A percentile compares a stretch with the other conserved stretches of the same genome.
Evolutionary conservation across 169 alveolate species (phyloP).

Genomic region (Ichthyophthirius multifiliis): DNA sequence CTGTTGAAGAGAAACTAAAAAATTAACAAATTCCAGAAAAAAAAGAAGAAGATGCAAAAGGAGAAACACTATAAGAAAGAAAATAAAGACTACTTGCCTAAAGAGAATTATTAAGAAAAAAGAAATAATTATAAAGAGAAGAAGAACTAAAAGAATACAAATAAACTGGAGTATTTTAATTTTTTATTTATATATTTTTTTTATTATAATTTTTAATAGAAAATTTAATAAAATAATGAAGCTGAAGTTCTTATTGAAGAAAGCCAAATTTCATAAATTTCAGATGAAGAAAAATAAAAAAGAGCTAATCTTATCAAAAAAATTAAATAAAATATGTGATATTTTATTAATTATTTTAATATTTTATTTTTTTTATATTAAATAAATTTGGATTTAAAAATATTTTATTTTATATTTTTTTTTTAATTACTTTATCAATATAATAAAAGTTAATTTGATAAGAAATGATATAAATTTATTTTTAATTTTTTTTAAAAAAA

Average conservation of each 20-base stretch:
- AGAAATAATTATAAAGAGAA: constrained; percentile 46
- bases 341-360: background rate
- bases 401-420: too few relatives aligned
- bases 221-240: background rate
- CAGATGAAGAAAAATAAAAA: background rate
- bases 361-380: background rate
- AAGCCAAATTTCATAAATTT: background rate
- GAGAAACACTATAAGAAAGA: constrained; percentile 45
- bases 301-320: background rate
- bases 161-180: background rate
- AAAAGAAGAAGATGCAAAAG: background rate
- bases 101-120: constrained; percentile 42
- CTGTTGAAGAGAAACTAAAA: constrained; percentile 14
- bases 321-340: background rate
- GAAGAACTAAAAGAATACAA: constrained; percentile 47
- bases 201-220: background rate
- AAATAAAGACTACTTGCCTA: constrained; percentile 40
- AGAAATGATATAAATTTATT: too few relatives aligned
- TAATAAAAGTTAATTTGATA: too few relatives aligned
- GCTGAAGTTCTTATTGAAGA: background rate
- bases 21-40: background rate
- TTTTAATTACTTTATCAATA: too few relatives aligned
- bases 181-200: too few relatives aligned
- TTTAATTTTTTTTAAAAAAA: too few relatives aligned
- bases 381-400: background rate